phyloP scores from a whole-genome alignment of 2,329 filamentous ascomycete genomes.

The Aspergillus pseudoterreus region DNA sequence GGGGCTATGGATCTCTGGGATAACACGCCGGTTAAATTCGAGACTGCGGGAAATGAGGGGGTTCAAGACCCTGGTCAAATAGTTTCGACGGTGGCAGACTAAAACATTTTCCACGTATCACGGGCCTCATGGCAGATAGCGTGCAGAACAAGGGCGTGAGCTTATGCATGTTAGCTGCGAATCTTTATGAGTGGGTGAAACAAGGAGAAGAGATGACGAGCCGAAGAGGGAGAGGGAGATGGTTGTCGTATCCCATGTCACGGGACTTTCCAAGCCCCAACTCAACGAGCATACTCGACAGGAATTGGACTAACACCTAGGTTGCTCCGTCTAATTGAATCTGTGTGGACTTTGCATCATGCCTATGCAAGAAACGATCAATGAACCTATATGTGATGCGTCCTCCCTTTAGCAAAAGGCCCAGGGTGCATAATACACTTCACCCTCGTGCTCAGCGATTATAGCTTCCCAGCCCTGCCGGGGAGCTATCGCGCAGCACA shows the following conservation, averaged over 20 bases:
- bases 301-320: no score
- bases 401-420: no score
- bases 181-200: background rate
- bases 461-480: no score
- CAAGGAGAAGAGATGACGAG: background rate
- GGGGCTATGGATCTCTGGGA: background rate
- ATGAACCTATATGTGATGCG: no score
- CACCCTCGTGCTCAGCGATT: no score
- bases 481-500: no score
- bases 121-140: no score
- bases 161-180: background rate
- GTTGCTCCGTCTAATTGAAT: no score
- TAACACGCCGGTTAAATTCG: background rate
- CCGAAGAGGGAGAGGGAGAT: background rate
- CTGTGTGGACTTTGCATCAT: no score
- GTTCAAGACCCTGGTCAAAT: background rate
- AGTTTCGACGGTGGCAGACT: background rate
- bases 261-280: background rate
- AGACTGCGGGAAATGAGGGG: background rate
- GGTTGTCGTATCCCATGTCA: background rate
- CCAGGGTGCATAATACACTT: no score
- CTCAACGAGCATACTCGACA: background rate
- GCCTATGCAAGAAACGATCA: no score
- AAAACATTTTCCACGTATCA: background rate
- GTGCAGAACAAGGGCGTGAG: background rate